Percentiles rank a stretch among this genome's conserved stretches.
Conservation (phyloP, 2,329 filamentous ascomycete species). For the Penicillium sp. region DNA sequence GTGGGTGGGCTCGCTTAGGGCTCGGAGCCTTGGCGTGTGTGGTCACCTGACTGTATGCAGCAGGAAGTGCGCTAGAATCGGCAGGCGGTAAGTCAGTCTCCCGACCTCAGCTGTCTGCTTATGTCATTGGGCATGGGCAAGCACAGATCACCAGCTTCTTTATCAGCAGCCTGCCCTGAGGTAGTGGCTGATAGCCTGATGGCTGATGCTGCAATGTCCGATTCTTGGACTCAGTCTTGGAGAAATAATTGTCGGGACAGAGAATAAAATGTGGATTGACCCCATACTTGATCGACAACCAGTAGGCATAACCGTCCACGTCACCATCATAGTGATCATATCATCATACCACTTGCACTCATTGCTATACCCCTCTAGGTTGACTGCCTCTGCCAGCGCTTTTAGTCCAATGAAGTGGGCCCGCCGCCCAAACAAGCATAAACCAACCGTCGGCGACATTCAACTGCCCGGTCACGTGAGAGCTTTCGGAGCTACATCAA, state of each 20-base stretch:
- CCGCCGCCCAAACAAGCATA: background rate
- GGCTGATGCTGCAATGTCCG: background rate
- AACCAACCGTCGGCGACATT: slow-evolving; percentile 11
- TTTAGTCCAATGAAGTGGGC: background rate
- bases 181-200: no score
- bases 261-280: background rate
- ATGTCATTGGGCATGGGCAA: background rate
- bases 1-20: slow-evolving; percentile 46
- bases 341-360: background rate
- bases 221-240: background rate
- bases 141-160: background rate
- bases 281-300: no score
- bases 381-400: background rate
- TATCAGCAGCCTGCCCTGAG: background rate
- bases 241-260: background rate
- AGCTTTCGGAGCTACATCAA: background rate
- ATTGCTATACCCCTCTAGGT: background rate
- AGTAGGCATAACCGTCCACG: no score
- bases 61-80: background rate
- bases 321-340: no score
- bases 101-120: background rate
- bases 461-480: slow-evolving; percentile 14
- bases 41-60: slow-evolving; percentile 31
- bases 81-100: background rate
- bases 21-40: slow-evolving; percentile 29